Evolutionary conservation across 2,329 filamentous ascomycete genomes (phyloP).

Genomic region (Colletotrichum caudatum): DNA sequence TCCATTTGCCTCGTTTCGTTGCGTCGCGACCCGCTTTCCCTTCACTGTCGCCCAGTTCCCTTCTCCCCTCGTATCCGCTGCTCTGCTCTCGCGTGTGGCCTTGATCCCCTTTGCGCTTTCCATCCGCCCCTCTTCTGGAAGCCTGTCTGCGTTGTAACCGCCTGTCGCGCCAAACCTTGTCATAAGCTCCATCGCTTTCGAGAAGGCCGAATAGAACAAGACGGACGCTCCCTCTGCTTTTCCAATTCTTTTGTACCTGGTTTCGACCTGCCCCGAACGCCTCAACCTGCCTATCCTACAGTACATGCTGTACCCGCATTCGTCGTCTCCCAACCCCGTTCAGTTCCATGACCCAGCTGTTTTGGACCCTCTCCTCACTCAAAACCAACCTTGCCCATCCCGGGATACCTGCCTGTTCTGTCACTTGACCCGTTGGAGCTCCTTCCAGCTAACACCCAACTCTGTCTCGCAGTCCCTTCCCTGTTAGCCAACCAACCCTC

Average conservation of each 20-base stretch:
- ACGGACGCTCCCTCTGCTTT: constrained; percentile 7
- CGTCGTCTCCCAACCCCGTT: neutral
- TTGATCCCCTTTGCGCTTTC: constrained; percentile 1
- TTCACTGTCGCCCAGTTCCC: constrained; percentile 3
- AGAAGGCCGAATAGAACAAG: constrained; percentile 23
- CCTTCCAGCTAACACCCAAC: constrained; percentile 33
- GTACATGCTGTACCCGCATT: neutral
- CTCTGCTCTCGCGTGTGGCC: neutral
- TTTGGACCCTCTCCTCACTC: constrained; percentile 34
- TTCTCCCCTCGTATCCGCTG: neutral
- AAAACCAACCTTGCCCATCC: constrained; percentile 27
- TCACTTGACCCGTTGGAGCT: constrained; percentile 39
- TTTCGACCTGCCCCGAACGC: neutral
- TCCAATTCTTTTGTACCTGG: constrained; percentile 4
- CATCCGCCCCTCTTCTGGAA: constrained; percentile 32
- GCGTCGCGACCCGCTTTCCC: constrained; percentile 29
- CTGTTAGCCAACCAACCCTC: constrained; percentile 10
- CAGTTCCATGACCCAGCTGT: constrained; percentile 22
- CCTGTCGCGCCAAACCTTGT: constrained; percentile 26
- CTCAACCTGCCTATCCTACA: neutral
- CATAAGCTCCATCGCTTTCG: constrained; percentile 15
- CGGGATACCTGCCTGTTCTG: constrained; percentile 38
- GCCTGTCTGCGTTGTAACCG: constrained; percentile 13
- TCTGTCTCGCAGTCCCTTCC: constrained; percentile 11
- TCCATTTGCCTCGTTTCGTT: constrained; percentile 32